Base-by-base conservation (phyloP, 164 flowering plant genomes). In the Kingdonia uniflora region DNA sequence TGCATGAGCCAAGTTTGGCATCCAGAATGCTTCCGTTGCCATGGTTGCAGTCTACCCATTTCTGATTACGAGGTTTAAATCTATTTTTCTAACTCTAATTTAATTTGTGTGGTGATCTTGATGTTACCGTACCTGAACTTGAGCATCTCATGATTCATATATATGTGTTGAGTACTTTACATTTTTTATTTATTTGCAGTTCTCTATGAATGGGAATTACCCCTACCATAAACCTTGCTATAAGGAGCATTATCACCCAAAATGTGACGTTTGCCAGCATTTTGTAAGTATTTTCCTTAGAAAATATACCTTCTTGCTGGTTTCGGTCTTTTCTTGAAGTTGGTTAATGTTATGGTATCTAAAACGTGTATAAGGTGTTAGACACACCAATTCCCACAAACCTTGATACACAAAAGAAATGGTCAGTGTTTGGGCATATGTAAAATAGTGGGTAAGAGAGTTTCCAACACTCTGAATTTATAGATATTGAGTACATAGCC, bases 1-100 rank as follows among this genome's bases (percentile, higher is more conserved):
- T 87, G 99, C 80, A 81, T 87, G 96, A 90, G 80, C 41, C 75
- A 69, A 47, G 69, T 81, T 66, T 94, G 96, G 96, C 99, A 94
- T 68, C 99, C 97, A 17, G 90, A 94, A 66, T 94, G 99, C 61
- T 94, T 94, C 40, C 69, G 92, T 33, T 94, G 99, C 70, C 82
- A 79, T 71, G 71, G 80, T 58, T 94, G 99, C 68, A 68, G 72
- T 60, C 73, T 42, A 12, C 97, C 97, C 10, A 89, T 94, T 50
- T 77, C 85, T 59, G 99, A 94, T 68, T 68, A 79, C 68, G 97
- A 94, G 99, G 99, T 86, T 65, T 40, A 13, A 56, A 33, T 19
- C 49, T 39, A 26, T 29, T 51, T 15, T 38, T 49, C 2, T 26
- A 20, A 16, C 39, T 52, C 6, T 7, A 12, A 12, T 47, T 47